Base-by-base conservation (phyloP, 768 basidiomycete genomes). In the Mycena rosella region DNA sequence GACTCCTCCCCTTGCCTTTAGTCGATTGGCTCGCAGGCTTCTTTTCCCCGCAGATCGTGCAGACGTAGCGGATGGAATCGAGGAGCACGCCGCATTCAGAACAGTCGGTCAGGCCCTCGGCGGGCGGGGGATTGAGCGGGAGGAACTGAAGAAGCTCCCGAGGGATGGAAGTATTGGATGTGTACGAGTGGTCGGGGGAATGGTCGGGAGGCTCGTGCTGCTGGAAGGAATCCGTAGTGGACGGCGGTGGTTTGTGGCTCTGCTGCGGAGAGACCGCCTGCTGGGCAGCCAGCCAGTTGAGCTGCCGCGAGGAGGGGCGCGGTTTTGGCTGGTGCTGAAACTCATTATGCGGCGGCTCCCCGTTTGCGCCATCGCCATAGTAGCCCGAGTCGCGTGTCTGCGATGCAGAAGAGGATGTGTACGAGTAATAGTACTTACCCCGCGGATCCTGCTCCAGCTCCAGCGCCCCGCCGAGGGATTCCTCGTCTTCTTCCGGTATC, bases 41-140 rank as follows among this genome's bases (percentile, higher is more conserved):
- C 76, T 90, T 94, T 78, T 94, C 92, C 11, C 95, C 95, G 73
- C 96, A 97, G 26, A 90, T 91, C 5, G 91, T 86, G 74, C 96
- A 98, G 17, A 96, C 91, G 77, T 98, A 98, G 51, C 94, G 90
- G 76, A 97, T 89, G n/a, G 88, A 86, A 57, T 95, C 91, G 22
- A 98, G 81, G 8, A 89, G 74, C 0, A 84, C 77, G 17, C 91
- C 92, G 72, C 96, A 98, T 51, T 88, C 87, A 0, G 95, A 96
- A 78, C 96, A 98, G 54, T 89, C 87, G 1, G 95, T 95, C 20
- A 93, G 86, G 51, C 85, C 83, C 27, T 87, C 86, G 6, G 86
- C 82, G 11, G 91, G 87, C 24, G 91, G 86, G 1, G 80, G 81
- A 24, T 80, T 74, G 4, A 84, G 80, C 2, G 82, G 82, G 27